Base-by-base conservation (phyloP, 768 basidiomycete genomes). In the Psilocybe sp. region DNA sequence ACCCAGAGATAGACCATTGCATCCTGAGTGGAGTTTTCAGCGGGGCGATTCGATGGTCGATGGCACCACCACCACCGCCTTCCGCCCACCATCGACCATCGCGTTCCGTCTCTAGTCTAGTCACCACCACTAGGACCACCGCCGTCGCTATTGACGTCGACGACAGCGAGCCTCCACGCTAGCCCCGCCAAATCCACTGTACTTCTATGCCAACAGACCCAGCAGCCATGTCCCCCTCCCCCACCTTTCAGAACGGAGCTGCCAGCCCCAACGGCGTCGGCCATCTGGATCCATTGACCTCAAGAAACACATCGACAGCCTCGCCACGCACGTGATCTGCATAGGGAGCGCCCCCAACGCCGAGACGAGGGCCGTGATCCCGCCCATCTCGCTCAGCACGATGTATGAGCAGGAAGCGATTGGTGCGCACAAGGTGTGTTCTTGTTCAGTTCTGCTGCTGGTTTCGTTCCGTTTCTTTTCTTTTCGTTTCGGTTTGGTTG, bases 321-420 rank as follows among this genome's bases (percentile, higher is more conserved):
- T 92, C 54, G 82, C 84, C 9, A 93, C 91, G 1, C 81, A 85
- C 11, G 86, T 90, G 0, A 82, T 98, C 53, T 94, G 97, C 60
- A 84, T 89, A 14, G 95, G 92, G 9, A 91, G 89, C 8, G 87
- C 89, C 44, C 78, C 92, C 0, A 79, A 81, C 57, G 52, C 71
- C 0, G 72, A 75, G 53, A 92, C 92, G 0, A 87, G 87, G 33
- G 93, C 92, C 0, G 92, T 98, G 40, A 91, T 95, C 31, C 90
- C 92, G 0, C 58, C 88, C n/a, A 87, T 98, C 53, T 88, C 86
- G 5, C 78, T 97, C 35, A 87, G 86, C 59, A 95, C 95, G n/a
- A 98, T 95, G 0, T 98, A 87, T 75, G 87, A 84, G 66, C 95
- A 96, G 62, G 69, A 84, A 13, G 77, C 74, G 0, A 81, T 93